A percentile compares a stretch with the other conserved stretches of the same genome.
Evolutionary conservation across 2,329 filamentous ascomycete genomes (phyloP).

Genomic region (Ophiostoma triangulosporum): DNA sequence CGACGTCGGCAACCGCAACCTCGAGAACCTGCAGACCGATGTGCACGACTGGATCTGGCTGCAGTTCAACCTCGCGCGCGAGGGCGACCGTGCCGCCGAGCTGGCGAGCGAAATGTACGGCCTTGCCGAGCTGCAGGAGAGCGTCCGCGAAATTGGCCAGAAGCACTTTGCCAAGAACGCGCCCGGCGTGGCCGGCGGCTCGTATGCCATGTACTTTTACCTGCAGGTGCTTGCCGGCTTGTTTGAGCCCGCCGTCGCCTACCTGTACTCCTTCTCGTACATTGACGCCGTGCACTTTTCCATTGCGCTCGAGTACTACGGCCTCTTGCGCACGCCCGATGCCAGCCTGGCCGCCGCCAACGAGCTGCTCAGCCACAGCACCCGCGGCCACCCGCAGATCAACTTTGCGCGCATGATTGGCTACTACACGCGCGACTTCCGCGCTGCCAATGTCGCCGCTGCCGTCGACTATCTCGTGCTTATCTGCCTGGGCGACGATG

Average conservation of each 20-base stretch:
- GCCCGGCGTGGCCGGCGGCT: constrained; percentile 58
- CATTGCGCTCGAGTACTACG: constrained; percentile 78
- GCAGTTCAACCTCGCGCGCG: constrained; percentile 55
- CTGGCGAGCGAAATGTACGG: constrained; percentile 54
- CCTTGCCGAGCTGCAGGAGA: constrained; percentile 56
- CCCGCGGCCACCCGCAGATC: constrained; percentile 62
- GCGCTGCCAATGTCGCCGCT: constrained; percentile 73
- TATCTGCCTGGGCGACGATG: constrained; percentile 67
- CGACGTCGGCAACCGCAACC: constrained; percentile 49
- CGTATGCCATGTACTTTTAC: constrained; percentile 85
- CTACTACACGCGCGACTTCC: constrained; percentile 92
- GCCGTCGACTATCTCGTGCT: constrained; percentile 88
- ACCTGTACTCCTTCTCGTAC: constrained; percentile 83
- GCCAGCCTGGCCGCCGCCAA: constrained; percentile 50
- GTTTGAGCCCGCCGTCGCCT: constrained; percentile 87
- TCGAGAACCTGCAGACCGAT: constrained; percentile 49
- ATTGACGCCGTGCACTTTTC: constrained; percentile 92
- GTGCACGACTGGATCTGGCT: constrained; percentile 62
- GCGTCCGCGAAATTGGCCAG: constrained; percentile 76
- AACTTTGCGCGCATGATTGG: constrained; percentile 91
- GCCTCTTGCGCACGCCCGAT: constrained; percentile 74
- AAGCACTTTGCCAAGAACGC: constrained; percentile 78
- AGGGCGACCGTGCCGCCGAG: constrained; percentile 49
- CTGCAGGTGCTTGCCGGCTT: constrained; percentile 80
- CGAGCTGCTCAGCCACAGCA: constrained; percentile 54